These are phyloP conservation scores for Mycena chlorophos DNA, from an alignment of 768 basidiomycete species.

Conservation along the genomic window DNA sequence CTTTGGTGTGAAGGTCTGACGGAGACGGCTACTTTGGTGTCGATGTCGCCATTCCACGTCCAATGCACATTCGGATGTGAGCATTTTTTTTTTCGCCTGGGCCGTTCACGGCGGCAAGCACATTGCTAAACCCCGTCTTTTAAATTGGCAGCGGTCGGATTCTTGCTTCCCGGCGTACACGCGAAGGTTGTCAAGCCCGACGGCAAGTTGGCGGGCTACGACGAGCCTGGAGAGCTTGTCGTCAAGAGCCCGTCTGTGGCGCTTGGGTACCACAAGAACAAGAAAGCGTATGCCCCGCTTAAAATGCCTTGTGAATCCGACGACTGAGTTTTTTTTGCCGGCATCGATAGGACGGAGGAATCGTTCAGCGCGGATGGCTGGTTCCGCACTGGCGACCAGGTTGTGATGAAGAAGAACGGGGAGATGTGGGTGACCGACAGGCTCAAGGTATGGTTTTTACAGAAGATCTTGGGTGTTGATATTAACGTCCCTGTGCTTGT, in stretches of 20 bases:
- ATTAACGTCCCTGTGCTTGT: neutral
- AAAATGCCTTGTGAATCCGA: neutral
- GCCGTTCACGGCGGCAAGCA: slow-evolving; percentile 31
- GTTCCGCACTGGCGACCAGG: slow-evolving; percentile 69
- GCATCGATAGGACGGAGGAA: slow-evolving; percentile 53
- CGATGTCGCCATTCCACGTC: slow-evolving; percentile 47
- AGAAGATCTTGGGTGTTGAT: neutral
- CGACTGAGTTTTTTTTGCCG: neutral
- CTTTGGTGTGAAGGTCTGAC: slow-evolving; percentile 53
- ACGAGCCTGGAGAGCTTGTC: slow-evolving; percentile 46
- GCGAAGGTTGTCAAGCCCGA: slow-evolving; percentile 46
- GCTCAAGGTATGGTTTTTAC: slow-evolving; percentile 46
- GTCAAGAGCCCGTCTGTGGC: slow-evolving; percentile 39
- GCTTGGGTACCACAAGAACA: slow-evolving; percentile 49
- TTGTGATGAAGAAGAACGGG: slow-evolving; percentile 47
- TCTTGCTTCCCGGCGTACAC: slow-evolving; percentile 36
- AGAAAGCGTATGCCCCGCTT: slow-evolving; percentile 49
- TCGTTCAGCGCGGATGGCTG: slow-evolving; percentile 64
- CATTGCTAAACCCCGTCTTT: too few relatives aligned
- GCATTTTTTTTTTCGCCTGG: neutral
- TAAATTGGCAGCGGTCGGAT: slow-evolving; percentile 48
- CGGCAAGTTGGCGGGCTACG: slow-evolving; percentile 39
- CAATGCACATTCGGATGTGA: slow-evolving; percentile 30
- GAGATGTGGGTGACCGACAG: slow-evolving; percentile 64
- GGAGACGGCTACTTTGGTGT: slow-evolving; percentile 53